These are phyloP conservation scores for Brasenia schreberi DNA, from an alignment of 164 flowering plant genomes.

Conservation along the genomic window DNA sequence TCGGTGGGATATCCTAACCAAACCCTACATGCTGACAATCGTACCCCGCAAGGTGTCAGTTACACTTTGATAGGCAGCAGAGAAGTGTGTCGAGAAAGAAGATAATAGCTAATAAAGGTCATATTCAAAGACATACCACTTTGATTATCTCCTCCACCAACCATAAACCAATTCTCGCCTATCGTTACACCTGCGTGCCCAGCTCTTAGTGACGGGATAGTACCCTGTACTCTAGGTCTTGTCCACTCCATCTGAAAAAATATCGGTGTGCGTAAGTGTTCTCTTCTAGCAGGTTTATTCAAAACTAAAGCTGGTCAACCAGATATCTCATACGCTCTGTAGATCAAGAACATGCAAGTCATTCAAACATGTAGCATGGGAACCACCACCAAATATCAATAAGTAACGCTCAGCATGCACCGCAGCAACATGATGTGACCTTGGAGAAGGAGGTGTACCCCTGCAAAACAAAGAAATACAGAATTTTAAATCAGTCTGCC, in stretches of 20 bases:
- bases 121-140: constrained; percentile 40
- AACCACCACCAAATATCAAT: constrained; percentile 97
- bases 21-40: no score
- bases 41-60: no score
- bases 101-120: not conserved
- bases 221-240: constrained; percentile 82
- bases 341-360: constrained; percentile 97
- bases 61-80: not conserved
- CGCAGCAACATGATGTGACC: constrained; percentile 98
- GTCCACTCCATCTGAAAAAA: constrained; percentile 93
- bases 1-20: no score
- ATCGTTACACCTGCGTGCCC: constrained; percentile 95
- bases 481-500: not conserved
- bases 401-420: constrained; percentile 96
- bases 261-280: not conserved
- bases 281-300: not conserved
- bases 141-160: constrained; percentile 93
- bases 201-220: constrained; percentile 81
- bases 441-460: constrained; percentile 93
- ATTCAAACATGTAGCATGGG: constrained; percentile 97
- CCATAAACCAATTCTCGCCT: constrained; percentile 98
- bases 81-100: not conserved
- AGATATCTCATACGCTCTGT: constrained; percentile 50
- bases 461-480: constrained; percentile 20
- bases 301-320: not conserved